A percentile compares a stretch with the other conserved stretches of the same genome.
phyloP scores from a whole-genome alignment of 306 rosid genomes.

The apple (Malus domestica) region ASM211411v1 NC_041795.1:19209501-19210000 shows the following conservation, averaged over 20 bases:
- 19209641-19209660: conserved; percentile 72
- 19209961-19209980: conserved; percentile 94
- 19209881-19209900: conserved; percentile 35
- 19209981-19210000: conserved; percentile 98
- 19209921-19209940: conserved; percentile 45
- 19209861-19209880: conserved; percentile 43
- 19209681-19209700: conserved; percentile 44
- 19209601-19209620: conserved; percentile 44
- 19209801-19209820: conserved; percentile 33
- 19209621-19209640: conserved; percentile 49
- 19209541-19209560: conserved; percentile 43
- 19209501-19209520: conserved; percentile 45
- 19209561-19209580: conserved; percentile 42
- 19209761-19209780: conserved; percentile 52
- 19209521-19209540: conserved; percentile 60
- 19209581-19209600: conserved; percentile 44
- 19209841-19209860: conserved; percentile 30
- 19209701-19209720: conserved; percentile 40
- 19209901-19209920: conserved; percentile 52
- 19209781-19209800: conserved; percentile 42
- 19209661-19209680: conserved; percentile 44
- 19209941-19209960: conserved; percentile 78
- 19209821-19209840: conserved; percentile 35
- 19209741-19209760: conserved; percentile 43
- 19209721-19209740: conserved; percentile 42